Base-by-base conservation (phyloP, 108 stramenopile genomes). In the Aurantiochytrium sp. region DNA sequence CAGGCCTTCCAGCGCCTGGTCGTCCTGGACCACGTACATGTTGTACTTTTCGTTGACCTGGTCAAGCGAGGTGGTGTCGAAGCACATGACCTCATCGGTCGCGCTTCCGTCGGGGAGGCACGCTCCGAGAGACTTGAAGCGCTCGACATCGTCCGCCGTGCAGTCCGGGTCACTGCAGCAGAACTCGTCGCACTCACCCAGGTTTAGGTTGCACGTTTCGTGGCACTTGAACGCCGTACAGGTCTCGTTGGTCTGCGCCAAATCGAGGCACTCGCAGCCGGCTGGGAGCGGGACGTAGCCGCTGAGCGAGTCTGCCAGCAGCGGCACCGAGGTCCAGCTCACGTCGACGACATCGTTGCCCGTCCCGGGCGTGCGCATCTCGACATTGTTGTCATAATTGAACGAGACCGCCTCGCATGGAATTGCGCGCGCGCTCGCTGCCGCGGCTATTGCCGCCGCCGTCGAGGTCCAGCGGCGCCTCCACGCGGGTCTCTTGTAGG, bases 151-250 rank as follows among this genome's bases (percentile, higher is more conserved):
- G 19, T 81, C 73, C 17, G 73, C n/a, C 21, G 73, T 81, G 45
- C 73, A 81, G 45, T 81, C 73, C 30, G 73, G 73, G 30, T 81
- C 73, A 42, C 73, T 81, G 73, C 73, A 81, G 39, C 73, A 81
- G 24, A 3, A 81, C 24, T 41, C 42, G 30, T 81, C 73, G 32
- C 73, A 81, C 3, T 48, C 24, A 0, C 73, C 73, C 6, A 81
- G 8, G 39, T 81, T 81, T 6, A 81, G 45, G 24, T 81, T 81
- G 45, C 73, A 81, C 27, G 73, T 81, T 48, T 41, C 73, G 27
- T 81, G 42, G 24, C 73, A 81, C 45, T 12, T 22, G 73, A 81
- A 81, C 39, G 73, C 39, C 39, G 73, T 81, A 24, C 73, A 81
- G 6, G 39, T 41, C 3, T 41, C 45, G 73, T 15, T 42, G 6